Evolutionary conservation across 345 rosid species (phyloP).

Genomic region (Eucalyptus pauciflora): DNA sequence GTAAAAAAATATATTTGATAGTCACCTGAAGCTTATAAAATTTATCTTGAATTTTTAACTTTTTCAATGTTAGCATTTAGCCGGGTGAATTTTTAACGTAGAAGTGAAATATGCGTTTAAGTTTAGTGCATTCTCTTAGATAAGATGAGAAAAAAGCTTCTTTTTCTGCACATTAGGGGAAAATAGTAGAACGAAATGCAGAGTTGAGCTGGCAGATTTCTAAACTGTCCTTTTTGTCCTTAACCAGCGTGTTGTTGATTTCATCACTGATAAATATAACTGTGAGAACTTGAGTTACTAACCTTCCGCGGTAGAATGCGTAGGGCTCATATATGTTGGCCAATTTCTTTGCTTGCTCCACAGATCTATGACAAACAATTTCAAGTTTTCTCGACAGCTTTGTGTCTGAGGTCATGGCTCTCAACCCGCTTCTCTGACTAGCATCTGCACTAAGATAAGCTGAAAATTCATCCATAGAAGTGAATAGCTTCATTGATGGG

Average conservation of each 20-base stretch:
- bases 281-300: not conserved
- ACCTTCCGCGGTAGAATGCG: conserved; percentile 90
- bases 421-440: conserved; percentile 24
- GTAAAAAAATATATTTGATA: too few relatives aligned
- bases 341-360: conserved; percentile 77
- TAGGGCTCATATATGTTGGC: conserved; percentile 83
- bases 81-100: not conserved
- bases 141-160: not conserved
- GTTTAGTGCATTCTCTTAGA: not conserved
- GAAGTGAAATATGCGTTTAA: not conserved
- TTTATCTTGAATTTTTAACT: too few relatives aligned
- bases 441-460: conserved; percentile 65
- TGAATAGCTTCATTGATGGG: conserved; percentile 70
- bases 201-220: not conserved
- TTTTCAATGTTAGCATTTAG: too few relatives aligned
- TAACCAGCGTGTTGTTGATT: not conserved
- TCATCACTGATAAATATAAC: not conserved
- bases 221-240: not conserved
- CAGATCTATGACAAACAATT: conserved; percentile 52
- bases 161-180: not conserved
- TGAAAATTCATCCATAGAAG: conserved; percentile 65
- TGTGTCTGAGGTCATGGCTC: conserved; percentile 17
- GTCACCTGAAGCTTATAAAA: too few relatives aligned
- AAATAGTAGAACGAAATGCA: not conserved
- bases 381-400: conserved; percentile 50